These are phyloP conservation scores for Blakeslea trispora DNA, from an alignment of 371 early-diverging fungal species.

Conservation along the genomic window DNA sequence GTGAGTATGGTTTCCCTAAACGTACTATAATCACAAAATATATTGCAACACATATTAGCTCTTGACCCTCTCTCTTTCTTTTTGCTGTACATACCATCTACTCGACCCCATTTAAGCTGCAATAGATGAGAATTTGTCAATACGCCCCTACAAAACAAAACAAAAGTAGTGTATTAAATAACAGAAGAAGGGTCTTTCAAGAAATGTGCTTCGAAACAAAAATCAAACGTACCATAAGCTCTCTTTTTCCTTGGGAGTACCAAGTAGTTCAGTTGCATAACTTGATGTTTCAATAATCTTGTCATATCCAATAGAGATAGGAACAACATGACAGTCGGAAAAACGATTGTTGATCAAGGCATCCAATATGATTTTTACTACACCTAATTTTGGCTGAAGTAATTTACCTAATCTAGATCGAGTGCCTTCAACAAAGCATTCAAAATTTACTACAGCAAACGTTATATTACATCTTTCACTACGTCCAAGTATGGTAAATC, in stretches of 20 bases:
- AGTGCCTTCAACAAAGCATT: constrained; percentile 88
- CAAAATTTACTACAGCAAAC: constrained; percentile 72
- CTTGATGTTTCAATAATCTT: constrained; percentile 84
- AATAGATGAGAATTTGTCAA: constrained; percentile 59
- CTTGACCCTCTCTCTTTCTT: too few relatives aligned
- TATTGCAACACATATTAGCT: not conserved
- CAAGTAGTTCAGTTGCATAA: constrained; percentile 75
- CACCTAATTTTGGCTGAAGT: constrained; percentile 80
- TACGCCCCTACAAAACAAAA: constrained; percentile 37
- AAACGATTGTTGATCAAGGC: constrained; percentile 64
- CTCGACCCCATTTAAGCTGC: constrained; percentile 80
- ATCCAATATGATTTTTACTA: constrained; percentile 81
- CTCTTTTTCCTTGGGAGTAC: constrained; percentile 85
- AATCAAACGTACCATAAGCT: constrained; percentile 54
- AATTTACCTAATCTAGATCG: constrained; percentile 80
- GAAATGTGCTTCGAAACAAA: too few relatives aligned
- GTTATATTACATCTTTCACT: too few relatives aligned
- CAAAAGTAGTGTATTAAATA: not conserved
- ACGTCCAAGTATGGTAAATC: too few relatives aligned
- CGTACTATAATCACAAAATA: constrained; percentile 56
- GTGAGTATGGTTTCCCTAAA: constrained; percentile 77
- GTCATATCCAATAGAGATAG: constrained; percentile 88
- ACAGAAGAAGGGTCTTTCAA: too few relatives aligned
- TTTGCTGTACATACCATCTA: constrained; percentile 46
- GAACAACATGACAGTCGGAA: constrained; percentile 77